Evolutionary conservation across 768 basidiomycete genomes (phyloP), one percentile per base, ranked within the genome.

Genomic region (Cystobasidiopsis lactophilus): DNA sequence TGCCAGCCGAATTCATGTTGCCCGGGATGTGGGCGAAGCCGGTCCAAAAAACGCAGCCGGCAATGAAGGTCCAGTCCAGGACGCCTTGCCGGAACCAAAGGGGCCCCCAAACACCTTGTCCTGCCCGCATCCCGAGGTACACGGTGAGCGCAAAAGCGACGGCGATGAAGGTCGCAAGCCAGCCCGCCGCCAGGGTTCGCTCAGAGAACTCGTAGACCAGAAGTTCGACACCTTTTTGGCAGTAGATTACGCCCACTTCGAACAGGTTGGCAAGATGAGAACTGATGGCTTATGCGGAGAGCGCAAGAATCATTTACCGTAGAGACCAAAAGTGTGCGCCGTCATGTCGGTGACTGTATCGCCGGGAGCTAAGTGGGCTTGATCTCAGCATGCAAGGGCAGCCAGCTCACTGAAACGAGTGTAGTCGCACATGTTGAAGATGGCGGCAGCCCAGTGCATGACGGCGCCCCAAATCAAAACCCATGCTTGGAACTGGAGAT

Each of bases 341-440:
- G 65, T 62, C 56, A 63, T 62, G 50, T 63, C 59, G 23, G 65
- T 66, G 26, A 66, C n/a, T n/a, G n/a, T n/a, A n/a, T n/a, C n/a
- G n/a, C n/a, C n/a, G n/a, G n/a, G n/a, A n/a, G n/a, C n/a, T n/a
- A n/a, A n/a, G n/a, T n/a, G n/a, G n/a, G n/a, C n/a, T n/a, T n/a
- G n/a, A n/a, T n/a, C n/a, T n/a, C n/a, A n/a, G n/a, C n/a, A n/a
- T n/a, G n/a, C n/a, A n/a, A n/a, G n/a, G n/a, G n/a, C n/a, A n/a
- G n/a, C n/a, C n/a, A n/a, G n/a, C n/a, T n/a, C n/a, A n/a, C n/a
- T 61, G 54, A 62, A 64, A 13, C 62, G 60, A 10, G 62, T 61
- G 38, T 57, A 59, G 30, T 62, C 62, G 26, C 52, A 61, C 14
- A 64, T 48, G 38, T 61, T 61, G 45, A 60, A 62, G 27, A 63